Base-by-base conservation (phyloP, 306 rosid species). In the Rosa rugosa region DNA sequence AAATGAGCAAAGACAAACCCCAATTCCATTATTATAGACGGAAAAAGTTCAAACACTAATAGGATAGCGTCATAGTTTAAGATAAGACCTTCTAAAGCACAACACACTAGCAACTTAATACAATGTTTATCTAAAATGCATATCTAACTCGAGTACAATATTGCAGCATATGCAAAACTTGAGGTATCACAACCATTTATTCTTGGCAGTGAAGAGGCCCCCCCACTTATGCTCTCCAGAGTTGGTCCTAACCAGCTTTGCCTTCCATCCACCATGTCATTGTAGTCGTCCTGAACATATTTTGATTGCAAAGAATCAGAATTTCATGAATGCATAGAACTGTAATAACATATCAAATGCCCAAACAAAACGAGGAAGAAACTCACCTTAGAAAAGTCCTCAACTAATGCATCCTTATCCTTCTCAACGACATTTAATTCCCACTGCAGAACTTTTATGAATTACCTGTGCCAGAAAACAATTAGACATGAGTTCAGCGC, bases 401-500 rank as follows among this genome's bases (percentile, higher is more conserved):
- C 3, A 74, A 92, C 71, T 83, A 94, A 89, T 23, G 79, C 81
- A 0, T 87, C 89, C 86, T 85, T 91, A 22, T 86, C 87, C 78
- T 87, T 85, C 89, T 92, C 93, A 25, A 94, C 86, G 27, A 84
- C 86, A 22, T 75, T 6, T 51, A 94, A 79, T 84, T 92, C 99
- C 84, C 66, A 85, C 69, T 79, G 71, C 66, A 94, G 82, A 80
- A 88, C 90, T 71, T 80, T 81, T 74, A 86, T 83, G 49, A 94
- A 94, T 97, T 92, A 84, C 22, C 76, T 56, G 76, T 69, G 11
- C 64, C 51, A 80, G 44, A n/a, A 45, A 1, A 83, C 71, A 36
- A 75, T 20, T 51, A 1, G 49, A n/a, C 69, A 20, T 80, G 72
- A 76, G 51, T 80, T 68, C 56, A 57, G 49, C 44, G 62, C 77